These are phyloP conservation scores for Zoysia pacifica DNA, from an alignment of 176 grass and related monocot genomes.

Conservation along the genomic window DNA sequence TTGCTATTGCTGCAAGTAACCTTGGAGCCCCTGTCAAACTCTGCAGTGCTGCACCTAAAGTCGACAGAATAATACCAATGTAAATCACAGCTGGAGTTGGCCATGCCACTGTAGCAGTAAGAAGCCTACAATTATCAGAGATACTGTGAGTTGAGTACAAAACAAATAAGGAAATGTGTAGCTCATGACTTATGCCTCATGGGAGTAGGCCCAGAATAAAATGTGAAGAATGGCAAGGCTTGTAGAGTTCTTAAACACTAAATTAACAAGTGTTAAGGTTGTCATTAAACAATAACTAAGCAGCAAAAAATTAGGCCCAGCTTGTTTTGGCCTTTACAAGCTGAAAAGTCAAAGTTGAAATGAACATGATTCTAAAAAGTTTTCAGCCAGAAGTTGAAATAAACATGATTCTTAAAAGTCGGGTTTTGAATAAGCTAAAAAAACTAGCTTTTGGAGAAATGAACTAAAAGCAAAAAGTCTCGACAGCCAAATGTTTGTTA, in stretches of 20 bases:
- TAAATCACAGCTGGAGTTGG: slow-evolving; percentile 91
- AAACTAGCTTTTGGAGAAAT: too few relatives aligned
- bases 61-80: slow-evolving; percentile 94
- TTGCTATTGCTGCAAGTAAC: slow-evolving; percentile 92
- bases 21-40: slow-evolving; percentile 92
- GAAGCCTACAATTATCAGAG: slow-evolving; percentile 60
- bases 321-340: too few relatives aligned
- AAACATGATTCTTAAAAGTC: too few relatives aligned
- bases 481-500: too few relatives aligned
- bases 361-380: too few relatives aligned
- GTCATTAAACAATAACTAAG: background rate
- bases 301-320: background rate
- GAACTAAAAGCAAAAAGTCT: too few relatives aligned
- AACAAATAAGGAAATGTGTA: slow-evolving; percentile 21
- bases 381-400: too few relatives aligned
- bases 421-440: too few relatives aligned
- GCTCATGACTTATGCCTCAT: background rate
- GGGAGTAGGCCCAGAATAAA: slow-evolving; percentile 9
- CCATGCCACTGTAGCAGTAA: slow-evolving; percentile 96
- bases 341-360: too few relatives aligned
- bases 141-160: slow-evolving; percentile 36
- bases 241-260: slow-evolving; percentile 5
- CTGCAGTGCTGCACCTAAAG: slow-evolving; percentile 95
- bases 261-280: background rate
- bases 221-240: background rate